A percentile compares a stretch with the other conserved stretches of the same genome.
Evolutionary conservation across 73 alveolate species (phyloP).

Genomic region (Stentor roeselii): DNA sequence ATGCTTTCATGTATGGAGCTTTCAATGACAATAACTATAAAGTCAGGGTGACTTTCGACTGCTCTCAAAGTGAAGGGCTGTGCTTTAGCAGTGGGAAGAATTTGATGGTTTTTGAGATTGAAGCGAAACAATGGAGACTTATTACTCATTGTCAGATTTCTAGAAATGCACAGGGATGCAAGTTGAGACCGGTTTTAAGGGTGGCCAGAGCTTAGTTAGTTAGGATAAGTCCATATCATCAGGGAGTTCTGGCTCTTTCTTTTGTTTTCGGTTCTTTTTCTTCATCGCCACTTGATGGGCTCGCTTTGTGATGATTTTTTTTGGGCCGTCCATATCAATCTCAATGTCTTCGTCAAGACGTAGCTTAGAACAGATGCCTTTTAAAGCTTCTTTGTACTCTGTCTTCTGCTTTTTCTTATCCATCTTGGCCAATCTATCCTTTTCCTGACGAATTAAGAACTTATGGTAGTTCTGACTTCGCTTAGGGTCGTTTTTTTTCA

Average conservation of each 20-base stretch:
- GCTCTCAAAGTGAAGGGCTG: background rate
- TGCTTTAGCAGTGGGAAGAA: background rate
- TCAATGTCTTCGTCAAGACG: slow-evolving; percentile 3
- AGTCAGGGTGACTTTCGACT: background rate
- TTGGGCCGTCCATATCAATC: slow-evolving; percentile 24
- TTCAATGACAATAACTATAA: background rate
- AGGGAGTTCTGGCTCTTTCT: slow-evolving; percentile 11
- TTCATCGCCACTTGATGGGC: slow-evolving; percentile 22
- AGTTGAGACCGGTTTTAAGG: background rate
- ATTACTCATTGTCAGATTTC: background rate
- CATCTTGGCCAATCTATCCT: background rate
- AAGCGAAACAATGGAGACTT: background rate
- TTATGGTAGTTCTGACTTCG: slow-evolving; percentile 7
- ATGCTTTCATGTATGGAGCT: background rate
- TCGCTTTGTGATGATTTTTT: slow-evolving; percentile 12
- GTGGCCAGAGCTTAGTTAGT: background rate
- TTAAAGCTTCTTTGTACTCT: slow-evolving; percentile 6
- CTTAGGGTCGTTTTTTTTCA: slow-evolving; percentile 16
- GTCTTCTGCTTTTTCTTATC: slow-evolving; percentile 4
- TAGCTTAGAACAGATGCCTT: background rate
- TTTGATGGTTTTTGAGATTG: background rate
- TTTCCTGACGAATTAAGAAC: background rate
- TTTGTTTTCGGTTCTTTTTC: slow-evolving; percentile 8
- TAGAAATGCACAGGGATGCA: background rate
- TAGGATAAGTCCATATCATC: slow-evolving; percentile 4